phyloP scores from a whole-genome alignment of 148 eudicot genomes.

The Rhododendron williamsianum region DNA sequence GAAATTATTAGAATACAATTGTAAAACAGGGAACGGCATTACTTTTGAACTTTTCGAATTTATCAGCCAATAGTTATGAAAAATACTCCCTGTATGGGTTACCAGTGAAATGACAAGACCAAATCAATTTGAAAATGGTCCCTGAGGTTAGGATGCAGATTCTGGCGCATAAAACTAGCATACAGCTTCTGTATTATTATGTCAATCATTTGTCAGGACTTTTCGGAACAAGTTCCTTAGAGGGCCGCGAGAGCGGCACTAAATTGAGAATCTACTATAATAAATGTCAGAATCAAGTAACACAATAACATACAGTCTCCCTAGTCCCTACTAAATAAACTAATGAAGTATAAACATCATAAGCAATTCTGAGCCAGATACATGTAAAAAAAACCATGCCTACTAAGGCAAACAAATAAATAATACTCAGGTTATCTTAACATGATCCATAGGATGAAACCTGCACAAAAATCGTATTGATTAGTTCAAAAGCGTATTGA shows the following conservation, averaged over 20 bases:
- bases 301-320: neutral
- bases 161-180: neutral
- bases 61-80: neutral
- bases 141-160: conserved; percentile 4
- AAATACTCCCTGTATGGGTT: neutral
- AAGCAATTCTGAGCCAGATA: neutral
- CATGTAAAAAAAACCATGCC: neutral
- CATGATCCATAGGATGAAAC: neutral
- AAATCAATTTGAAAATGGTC: neutral
- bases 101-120: neutral
- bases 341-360: neutral
- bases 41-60: neutral
- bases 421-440: neutral
- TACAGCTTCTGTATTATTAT: no score
- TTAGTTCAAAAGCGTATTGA: neutral
- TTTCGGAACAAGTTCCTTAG: neutral
- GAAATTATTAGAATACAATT: neutral
- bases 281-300: neutral
- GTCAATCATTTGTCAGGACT: neutral
- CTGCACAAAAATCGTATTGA: neutral
- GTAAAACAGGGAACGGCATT: neutral
- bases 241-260: neutral
- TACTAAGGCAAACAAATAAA: neutral
- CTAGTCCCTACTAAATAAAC: neutral
- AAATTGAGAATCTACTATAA: neutral